Evolutionary conservation across 345 rosid genomes (phyloP).

Genomic region (Chamaenerion angustifolium): DNA sequence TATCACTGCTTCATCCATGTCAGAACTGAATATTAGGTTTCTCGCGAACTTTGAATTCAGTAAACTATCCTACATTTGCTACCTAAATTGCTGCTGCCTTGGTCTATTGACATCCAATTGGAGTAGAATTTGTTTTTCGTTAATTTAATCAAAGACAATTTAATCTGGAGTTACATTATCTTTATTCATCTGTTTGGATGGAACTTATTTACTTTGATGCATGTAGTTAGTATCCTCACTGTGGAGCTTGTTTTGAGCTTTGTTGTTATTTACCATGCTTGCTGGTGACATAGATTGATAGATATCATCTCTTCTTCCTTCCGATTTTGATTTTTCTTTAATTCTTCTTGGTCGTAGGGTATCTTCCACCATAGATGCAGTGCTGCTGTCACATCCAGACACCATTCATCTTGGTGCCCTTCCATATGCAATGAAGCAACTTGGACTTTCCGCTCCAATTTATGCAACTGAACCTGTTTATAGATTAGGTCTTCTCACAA

Average conservation of each 20-base stretch:
- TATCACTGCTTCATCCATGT: not conserved
- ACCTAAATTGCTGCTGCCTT: no score
- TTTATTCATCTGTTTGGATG: no score
- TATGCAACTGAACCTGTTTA: constrained; percentile 76
- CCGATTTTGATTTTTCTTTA: not conserved
- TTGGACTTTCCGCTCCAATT: constrained; percentile 78
- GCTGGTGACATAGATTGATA: not conserved
- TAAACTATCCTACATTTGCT: no score
- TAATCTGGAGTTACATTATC: no score
- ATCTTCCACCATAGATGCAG: constrained; percentile 74
- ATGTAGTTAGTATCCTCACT: no score
- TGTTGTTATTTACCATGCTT: not conserved
- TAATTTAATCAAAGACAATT: no score
- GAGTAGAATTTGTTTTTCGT: no score
- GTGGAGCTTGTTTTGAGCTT: no score
- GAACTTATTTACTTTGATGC: no score
- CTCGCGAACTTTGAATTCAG: no score
- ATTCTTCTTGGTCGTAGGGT: constrained; percentile 27
- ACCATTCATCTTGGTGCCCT: constrained; percentile 91
- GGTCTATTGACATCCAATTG: no score
- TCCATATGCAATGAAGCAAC: constrained; percentile 81
- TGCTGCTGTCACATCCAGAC: constrained; percentile 72
- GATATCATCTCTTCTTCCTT: not conserved
- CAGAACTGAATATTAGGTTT: not conserved
- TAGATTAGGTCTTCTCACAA: constrained; percentile 77